Evolutionary conservation across 352 stramenopile species (phyloP).

Genomic region (Pythium pyrilobum): DNA sequence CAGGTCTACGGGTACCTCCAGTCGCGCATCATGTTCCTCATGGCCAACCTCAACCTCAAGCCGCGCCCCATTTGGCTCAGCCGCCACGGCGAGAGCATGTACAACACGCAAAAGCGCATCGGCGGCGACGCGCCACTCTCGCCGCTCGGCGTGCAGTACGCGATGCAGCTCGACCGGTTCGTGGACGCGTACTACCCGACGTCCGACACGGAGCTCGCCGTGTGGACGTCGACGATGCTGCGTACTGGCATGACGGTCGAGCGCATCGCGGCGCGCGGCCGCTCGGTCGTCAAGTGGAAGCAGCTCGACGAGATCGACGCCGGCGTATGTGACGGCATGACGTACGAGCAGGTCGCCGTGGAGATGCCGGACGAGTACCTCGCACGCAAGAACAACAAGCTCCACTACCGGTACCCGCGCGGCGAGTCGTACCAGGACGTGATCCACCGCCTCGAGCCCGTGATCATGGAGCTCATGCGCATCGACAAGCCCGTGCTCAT

Average conservation of each 20-base stretch:
- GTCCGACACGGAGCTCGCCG: slow-evolving; percentile 62
- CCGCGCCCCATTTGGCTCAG: slow-evolving; percentile 96
- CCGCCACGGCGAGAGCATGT: slow-evolving; percentile 96
- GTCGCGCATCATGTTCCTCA: slow-evolving; percentile 92
- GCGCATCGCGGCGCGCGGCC: slow-evolving; percentile 51
- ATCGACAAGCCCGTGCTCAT: slow-evolving; percentile 91
- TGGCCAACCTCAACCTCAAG: slow-evolving; percentile 94
- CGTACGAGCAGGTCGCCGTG: slow-evolving; percentile 95
- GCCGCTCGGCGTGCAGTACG: slow-evolving; percentile 91
- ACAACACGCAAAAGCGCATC: slow-evolving; percentile 97
- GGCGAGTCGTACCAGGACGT: slow-evolving; percentile 98
- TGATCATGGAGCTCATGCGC: slow-evolving; percentile 97
- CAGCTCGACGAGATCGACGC: slow-evolving; percentile 97
- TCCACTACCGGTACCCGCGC: slow-evolving; percentile 85
- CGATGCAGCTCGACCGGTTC: slow-evolving; percentile 91
- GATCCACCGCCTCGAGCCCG: slow-evolving; percentile 94
- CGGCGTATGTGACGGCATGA: slow-evolving; percentile 96
- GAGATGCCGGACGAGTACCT: slow-evolving; percentile 94
- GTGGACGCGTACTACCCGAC: slow-evolving; percentile 86
- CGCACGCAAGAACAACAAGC: slow-evolving; percentile 87
- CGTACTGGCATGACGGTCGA: slow-evolving; percentile 96
- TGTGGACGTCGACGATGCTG: slow-evolving; percentile 97
- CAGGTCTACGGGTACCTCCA: slow-evolving; percentile 83
- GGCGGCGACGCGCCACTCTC: slow-evolving; percentile 94
- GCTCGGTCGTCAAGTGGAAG: slow-evolving; percentile 82